Conservation (phyloP, 495 filamentous ascomycete species). For the Penicillium macrosclerotiorum region DNA sequence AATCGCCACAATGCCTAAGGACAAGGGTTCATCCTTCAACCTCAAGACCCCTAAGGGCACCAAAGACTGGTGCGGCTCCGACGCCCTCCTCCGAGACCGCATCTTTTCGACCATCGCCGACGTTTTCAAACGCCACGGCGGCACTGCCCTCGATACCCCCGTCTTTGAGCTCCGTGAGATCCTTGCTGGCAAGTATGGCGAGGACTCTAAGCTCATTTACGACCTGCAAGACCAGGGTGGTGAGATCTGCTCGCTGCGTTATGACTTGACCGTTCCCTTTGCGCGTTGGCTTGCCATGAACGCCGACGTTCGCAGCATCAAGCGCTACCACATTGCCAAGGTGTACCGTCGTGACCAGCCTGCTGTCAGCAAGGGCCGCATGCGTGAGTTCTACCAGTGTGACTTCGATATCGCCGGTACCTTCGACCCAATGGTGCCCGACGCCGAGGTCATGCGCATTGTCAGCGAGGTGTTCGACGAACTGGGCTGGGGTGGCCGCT, state of each 20-base stretch:
- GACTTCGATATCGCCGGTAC: conserved; percentile 93
- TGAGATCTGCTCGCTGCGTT: conserved; percentile 79
- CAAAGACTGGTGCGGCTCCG: conserved; percentile 40
- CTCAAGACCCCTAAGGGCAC: conserved; percentile 52
- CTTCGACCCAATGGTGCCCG: conserved; percentile 92
- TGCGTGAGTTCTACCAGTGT: conserved; percentile 98
- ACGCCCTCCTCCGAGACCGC: conserved; percentile 52
- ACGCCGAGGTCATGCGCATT: conserved; percentile 88
- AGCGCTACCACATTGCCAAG: conserved; percentile 87
- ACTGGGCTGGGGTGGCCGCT: conserved; percentile 68
- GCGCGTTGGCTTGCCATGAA: conserved; percentile 89
- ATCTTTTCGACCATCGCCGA: conserved; percentile 80
- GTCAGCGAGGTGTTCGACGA: conserved; percentile 80
- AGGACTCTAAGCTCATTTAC: conserved; percentile 89
- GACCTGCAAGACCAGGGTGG: conserved; percentile 84
- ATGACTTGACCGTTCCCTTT: conserved; percentile 90
- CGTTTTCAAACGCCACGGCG: conserved; percentile 89
- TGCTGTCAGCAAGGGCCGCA: conserved; percentile 81
- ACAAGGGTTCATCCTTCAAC: conserved; percentile 35
- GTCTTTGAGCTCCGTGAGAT: conserved; percentile 79
- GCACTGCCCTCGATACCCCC: conserved; percentile 80
- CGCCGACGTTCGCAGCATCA: conserved; percentile 67
- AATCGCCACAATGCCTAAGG: conserved; percentile 34
- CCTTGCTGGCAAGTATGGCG: conserved; percentile 85
- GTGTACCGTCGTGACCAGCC: conserved; percentile 82